A percentile compares a stretch with the other conserved stretches of the same genome.
These are phyloP conservation scores for Penicillium psychrosexuale DNA, from an alignment of 2,329 filamentous ascomycete species.

Conservation along the genomic window DNA sequence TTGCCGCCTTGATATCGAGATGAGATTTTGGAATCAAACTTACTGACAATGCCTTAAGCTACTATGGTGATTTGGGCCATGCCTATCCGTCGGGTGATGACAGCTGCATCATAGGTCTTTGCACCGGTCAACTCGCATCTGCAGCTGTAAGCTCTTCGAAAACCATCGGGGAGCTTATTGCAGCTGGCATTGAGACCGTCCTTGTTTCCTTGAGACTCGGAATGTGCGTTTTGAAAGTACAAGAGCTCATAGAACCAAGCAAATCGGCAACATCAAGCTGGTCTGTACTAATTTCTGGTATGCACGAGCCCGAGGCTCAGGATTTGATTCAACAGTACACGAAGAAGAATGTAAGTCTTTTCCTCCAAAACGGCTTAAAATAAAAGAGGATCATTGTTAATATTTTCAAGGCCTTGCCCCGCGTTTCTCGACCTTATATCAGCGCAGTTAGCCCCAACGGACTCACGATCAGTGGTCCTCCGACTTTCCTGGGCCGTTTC, in stretches of 20 bases:
- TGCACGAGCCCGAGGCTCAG: conserved; percentile 32
- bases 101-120: conserved; percentile 41
- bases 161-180: conserved; percentile 43
- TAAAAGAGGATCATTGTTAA: conserved; percentile 4
- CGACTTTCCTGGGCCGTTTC: conserved; percentile 51
- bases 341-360: conserved; percentile 24
- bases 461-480: conserved; percentile 59
- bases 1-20: neutral
- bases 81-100: conserved; percentile 40
- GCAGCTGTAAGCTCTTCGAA: conserved; percentile 40
- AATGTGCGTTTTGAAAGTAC: conserved; percentile 38
- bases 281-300: conserved; percentile 42
- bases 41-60: conserved; percentile 30
- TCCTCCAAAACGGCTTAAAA: neutral
- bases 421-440: conserved; percentile 55
- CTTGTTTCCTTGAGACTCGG: conserved; percentile 46
- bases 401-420: conserved; percentile 42
- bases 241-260: conserved; percentile 35
- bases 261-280: conserved; percentile 34
- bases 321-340: conserved; percentile 26
- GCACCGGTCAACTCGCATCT: conserved; percentile 44
- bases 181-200: conserved; percentile 42
- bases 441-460: conserved; percentile 59
- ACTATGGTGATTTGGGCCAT: conserved; percentile 43
- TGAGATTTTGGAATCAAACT: neutral